A percentile compares a stretch with the other conserved stretches of the same genome.
These are phyloP conservation scores for Prunus padus DNA, from an alignment of 306 rosid genomes.

Conservation along the genomic window DNA sequence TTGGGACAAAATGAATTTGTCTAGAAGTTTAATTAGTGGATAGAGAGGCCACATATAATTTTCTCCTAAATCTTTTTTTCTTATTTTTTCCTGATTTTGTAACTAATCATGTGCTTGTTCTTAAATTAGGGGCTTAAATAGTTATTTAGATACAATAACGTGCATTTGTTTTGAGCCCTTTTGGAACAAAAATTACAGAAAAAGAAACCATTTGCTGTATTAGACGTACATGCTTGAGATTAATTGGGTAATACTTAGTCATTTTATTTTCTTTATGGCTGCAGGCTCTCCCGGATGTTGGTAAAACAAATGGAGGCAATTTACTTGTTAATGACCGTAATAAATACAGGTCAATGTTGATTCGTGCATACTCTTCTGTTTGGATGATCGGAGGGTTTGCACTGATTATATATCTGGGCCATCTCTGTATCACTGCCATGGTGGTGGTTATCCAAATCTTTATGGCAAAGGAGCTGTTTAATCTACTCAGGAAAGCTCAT, in stretches of 20 bases:
- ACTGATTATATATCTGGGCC: slow-evolving; percentile 77
- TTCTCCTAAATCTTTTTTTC: background rate
- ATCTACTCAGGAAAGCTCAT: slow-evolving; percentile 80
- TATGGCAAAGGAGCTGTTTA: slow-evolving; percentile 94
- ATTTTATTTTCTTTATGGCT: slow-evolving; percentile 22
- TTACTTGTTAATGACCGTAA: slow-evolving; percentile 80
- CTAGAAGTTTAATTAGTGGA: background rate
- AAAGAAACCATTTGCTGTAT: background rate
- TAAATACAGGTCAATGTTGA: slow-evolving; percentile 87
- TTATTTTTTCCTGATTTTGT: background rate
- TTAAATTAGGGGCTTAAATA: background rate
- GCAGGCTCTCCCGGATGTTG: slow-evolving; percentile 62
- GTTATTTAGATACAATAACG: background rate
- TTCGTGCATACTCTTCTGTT: slow-evolving; percentile 77
- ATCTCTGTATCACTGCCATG: slow-evolving; percentile 90
- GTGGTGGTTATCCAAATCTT: slow-evolving; percentile 92
- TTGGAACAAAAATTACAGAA: background rate
- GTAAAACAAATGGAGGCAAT: slow-evolving; percentile 61
- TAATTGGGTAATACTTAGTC: background rate
- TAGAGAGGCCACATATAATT: background rate
- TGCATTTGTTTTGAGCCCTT: background rate
- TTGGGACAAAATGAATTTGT: background rate
- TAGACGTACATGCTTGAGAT: background rate
- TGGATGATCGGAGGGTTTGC: slow-evolving; percentile 99
- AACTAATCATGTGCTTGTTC: background rate